Conservation (phyloP, 805 yeast genomes). For the Zygoascus bituminiphila region DNA sequence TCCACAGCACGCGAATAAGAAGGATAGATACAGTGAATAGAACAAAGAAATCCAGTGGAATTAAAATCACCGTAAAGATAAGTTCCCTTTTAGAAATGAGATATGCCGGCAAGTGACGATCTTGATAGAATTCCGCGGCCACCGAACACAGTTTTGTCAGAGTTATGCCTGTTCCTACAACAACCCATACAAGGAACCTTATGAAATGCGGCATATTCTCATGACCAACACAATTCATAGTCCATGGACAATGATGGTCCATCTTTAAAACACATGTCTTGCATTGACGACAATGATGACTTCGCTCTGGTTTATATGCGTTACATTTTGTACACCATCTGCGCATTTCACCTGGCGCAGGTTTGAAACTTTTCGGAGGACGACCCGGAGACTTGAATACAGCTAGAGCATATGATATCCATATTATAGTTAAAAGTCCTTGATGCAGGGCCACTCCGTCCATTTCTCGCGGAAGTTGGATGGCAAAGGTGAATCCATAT, state of each 20-base stretch:
- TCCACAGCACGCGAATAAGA: constrained; percentile 50
- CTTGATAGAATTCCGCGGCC: constrained; percentile 33
- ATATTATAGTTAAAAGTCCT: constrained; percentile 43
- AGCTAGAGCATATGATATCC: constrained; percentile 71
- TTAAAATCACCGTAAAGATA: constrained; percentile 43
- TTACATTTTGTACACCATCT: constrained; percentile 70
- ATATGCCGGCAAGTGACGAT: constrained; percentile 29
- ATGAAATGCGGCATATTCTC: constrained; percentile 70
- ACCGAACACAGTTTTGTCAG: constrained; percentile 36
- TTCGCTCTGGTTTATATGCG: constrained; percentile 66
- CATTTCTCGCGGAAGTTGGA: constrained; percentile 32
- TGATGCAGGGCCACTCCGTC: constrained; percentile 41
- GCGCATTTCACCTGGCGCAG: constrained; percentile 44
- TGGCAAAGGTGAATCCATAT: constrained; percentile 54
- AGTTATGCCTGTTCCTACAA: constrained; percentile 30
- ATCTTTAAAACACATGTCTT: constrained; percentile 65
- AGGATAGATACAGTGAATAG: constrained; percentile 51
- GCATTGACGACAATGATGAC: constrained; percentile 76
- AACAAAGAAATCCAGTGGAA: constrained; percentile 53
- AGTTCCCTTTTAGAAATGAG: constrained; percentile 46
- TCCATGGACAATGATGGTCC: constrained; percentile 97
- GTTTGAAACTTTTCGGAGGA: constrained; percentile 45
- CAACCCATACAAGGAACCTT: constrained; percentile 64
- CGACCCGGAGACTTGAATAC: constrained; percentile 59
- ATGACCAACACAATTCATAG: constrained; percentile 81